Evolutionary conservation across 176 grass and related monocot genomes (phyloP).

Genomic region (Lolium perenne): DNA sequence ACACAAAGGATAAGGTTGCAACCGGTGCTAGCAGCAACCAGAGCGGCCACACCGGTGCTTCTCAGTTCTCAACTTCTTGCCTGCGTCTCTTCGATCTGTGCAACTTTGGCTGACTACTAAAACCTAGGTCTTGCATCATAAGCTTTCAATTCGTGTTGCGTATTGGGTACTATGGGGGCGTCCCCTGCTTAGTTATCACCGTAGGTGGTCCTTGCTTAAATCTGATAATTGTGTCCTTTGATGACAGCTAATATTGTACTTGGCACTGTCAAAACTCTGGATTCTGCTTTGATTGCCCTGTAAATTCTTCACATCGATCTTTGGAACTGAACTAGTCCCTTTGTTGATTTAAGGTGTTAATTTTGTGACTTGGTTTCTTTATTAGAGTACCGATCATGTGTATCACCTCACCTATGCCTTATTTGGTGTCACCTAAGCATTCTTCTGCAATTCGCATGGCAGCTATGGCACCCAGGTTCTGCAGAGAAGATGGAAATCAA

Average conservation of each 20-base stretch:
- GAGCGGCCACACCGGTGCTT: too few species aligned
- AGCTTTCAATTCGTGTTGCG: too few species aligned
- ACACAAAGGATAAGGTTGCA: too few species aligned
- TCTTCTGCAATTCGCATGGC: slow-evolving; percentile 29
- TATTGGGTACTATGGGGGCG: too few species aligned
- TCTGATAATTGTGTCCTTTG: neutral
- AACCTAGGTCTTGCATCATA: too few species aligned
- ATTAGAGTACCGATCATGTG: neutral
- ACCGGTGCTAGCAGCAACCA: too few species aligned
- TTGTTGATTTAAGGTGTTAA: neutral
- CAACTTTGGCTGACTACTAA: too few species aligned
- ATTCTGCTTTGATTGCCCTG: neutral
- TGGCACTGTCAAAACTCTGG: neutral
- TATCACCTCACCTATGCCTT: neutral
- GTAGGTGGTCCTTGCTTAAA: too few species aligned
- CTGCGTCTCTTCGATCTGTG: too few species aligned
- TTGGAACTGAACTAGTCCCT: neutral
- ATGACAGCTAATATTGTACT: neutral
- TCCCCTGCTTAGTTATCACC: too few species aligned
- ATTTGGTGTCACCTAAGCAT: slow-evolving; percentile 11
- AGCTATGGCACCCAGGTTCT: slow-evolving; percentile 35
- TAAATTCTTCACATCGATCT: neutral
- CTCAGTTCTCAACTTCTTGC: too few species aligned
- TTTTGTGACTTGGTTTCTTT: neutral
- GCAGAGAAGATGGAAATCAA: slow-evolving; percentile 16